Conservation (phyloP, 1,284 basidiomycete genomes). For the Vanrija pseudolonga region DNA sequence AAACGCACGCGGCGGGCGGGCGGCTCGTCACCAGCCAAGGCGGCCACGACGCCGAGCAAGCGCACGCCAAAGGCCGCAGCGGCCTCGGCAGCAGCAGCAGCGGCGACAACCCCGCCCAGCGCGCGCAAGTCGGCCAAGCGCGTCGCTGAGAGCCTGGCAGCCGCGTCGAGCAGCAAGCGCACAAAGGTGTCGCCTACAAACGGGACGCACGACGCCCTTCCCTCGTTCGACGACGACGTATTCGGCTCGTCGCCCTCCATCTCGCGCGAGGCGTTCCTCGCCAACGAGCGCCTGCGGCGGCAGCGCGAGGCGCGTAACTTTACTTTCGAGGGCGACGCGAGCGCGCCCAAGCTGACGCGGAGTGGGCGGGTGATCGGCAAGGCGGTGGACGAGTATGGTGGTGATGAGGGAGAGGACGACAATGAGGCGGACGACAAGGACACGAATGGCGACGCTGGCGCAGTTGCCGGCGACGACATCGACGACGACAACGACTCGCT, state of each 20-base stretch:
- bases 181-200: neutral
- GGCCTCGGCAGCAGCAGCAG: neutral
- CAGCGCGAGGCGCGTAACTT: constrained; percentile 48
- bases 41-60: neutral
- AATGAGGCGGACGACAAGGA: constrained; percentile 2
- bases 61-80: neutral
- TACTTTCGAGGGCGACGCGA: constrained; percentile 40
- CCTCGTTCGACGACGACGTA: constrained; percentile 16
- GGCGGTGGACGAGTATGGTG: constrained; percentile 26
- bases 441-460: neutral
- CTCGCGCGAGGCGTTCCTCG: constrained; percentile 35
- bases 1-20: neutral
- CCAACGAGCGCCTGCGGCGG: constrained; percentile 39
- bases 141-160: constrained; percentile 5
- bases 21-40: neutral
- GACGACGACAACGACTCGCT: neutral
- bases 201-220: constrained; percentile 1
- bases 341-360: constrained; percentile 40
- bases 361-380: constrained; percentile 36
- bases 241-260: constrained; percentile 13
- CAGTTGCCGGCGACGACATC: neutral
- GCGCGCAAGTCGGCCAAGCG: constrained; percentile 3
- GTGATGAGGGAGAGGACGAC: constrained; percentile 1
- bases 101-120: neutral
- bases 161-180: neutral